Base-by-base conservation (phyloP, 2,329 filamentous ascomycete genomes). In the Colletotrichum lentis region DNA sequence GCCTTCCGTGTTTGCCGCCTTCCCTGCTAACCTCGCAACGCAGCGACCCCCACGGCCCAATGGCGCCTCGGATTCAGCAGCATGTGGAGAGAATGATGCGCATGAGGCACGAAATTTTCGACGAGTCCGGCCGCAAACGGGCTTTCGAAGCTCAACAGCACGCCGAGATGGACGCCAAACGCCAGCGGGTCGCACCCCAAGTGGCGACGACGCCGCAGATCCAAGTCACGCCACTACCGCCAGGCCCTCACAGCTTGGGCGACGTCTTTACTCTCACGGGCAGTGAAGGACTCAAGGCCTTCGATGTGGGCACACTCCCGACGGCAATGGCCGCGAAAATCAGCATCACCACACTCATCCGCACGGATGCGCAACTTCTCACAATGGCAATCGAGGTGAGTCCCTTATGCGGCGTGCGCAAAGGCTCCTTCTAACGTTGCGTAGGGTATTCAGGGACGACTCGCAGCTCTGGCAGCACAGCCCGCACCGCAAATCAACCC, bases 191-290 rank as follows among this genome's bases (percentile, higher is more conserved):
- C 5, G 70, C 49, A 78, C 76, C 56, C 70, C 79, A 70, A 52
- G 16, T 67, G 8, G 46, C 64, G 18, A 58, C 52, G 12, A 58
- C 35, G n/a, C 67, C 67, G 22, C 77, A 79, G 69, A 73, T 85
- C 44, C 84, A 88, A 63, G 87, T 94, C 31, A 89, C 91, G 20
- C 89, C 92, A 2, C 80, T 97, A 56, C 88, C 89, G 3, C 85
- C 92, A 10, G 93, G 93, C 0, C 90, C 91, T 41, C 88, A 93
- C 72, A 95, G 88, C 70, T 86, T 93, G 71, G 92, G 91, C 5
- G 92, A 97, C 69, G 83, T 99, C 3, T 99, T 94, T 76, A 96
- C 94, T 0, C 84, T 99, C 54, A 95, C 93, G 5, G 85, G 86
- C 55, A 93, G 96, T 75, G 83, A 86, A 56, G 91, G 87, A 8